These are phyloP conservation scores for Trichoderma aggressivum DNA, from an alignment of 2,329 filamentous ascomycete genomes.

Conservation along the genomic window DNA sequence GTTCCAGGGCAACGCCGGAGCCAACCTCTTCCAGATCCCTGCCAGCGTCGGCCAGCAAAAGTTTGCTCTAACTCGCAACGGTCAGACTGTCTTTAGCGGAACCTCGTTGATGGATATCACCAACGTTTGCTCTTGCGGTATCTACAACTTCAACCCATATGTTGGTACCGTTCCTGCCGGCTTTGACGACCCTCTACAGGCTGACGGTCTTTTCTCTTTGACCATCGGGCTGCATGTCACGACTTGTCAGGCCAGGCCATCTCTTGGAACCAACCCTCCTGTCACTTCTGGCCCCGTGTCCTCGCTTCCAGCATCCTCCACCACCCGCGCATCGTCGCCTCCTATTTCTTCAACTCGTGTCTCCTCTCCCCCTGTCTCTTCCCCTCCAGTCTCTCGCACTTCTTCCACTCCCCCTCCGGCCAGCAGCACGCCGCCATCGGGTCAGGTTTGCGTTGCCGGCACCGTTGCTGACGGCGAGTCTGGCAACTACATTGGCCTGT, in stretches of 20 bases:
- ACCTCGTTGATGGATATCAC: constrained; percentile 48
- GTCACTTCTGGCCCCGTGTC: constrained; percentile 34
- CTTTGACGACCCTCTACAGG: constrained; percentile 17
- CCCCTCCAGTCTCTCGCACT: not conserved
- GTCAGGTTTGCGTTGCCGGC: constrained; percentile 27
- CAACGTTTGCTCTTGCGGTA: constrained; percentile 47
- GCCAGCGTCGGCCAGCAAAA: constrained; percentile 41
- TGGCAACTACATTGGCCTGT: constrained; percentile 35
- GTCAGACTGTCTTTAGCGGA: constrained; percentile 40
- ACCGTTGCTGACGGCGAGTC: constrained; percentile 30
- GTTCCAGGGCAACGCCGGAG: constrained; percentile 29
- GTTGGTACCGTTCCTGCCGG: constrained; percentile 45
- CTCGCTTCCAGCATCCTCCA: constrained; percentile 2
- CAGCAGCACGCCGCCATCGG: not conserved
- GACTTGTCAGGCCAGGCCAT: constrained; percentile 27
- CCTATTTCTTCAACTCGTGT: constrained; percentile 7
- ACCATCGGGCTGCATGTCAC: constrained; percentile 18
- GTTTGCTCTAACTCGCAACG: constrained; percentile 44
- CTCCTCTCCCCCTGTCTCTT: constrained; percentile 14
- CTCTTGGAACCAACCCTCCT: constrained; percentile 31
- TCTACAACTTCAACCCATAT: constrained; percentile 57
- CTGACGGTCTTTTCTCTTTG: constrained; percentile 15
- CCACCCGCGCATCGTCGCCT: not conserved
- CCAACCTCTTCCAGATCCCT: constrained; percentile 38
- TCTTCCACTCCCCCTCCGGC: constrained; percentile 32